Percentiles rank a stretch among this genome's conserved stretches.
Conservation (phyloP, 768 basidiomycete species). For the Mycena belliarum region DNA sequence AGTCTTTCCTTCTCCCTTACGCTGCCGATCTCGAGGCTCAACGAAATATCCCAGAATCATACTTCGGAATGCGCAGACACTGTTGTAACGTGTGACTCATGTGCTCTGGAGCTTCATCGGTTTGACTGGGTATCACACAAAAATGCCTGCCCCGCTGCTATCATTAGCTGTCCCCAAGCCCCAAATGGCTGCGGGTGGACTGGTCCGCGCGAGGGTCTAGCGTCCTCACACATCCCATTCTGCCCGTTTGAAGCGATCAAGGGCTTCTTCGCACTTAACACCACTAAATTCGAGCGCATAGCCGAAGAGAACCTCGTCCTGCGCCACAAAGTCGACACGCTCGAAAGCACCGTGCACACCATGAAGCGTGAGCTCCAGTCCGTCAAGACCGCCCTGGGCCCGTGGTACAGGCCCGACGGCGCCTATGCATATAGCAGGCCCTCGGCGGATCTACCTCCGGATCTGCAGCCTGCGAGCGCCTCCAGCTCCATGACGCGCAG, state of each 20-base stretch:
- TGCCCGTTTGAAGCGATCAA: slow-evolving; percentile 66
- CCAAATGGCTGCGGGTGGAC: slow-evolving; percentile 56
- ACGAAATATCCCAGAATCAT: slow-evolving; percentile 37
- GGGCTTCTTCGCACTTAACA: slow-evolving; percentile 54
- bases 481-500: slow-evolving; percentile 46
- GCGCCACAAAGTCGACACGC: slow-evolving; percentile 53
- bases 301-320: slow-evolving; percentile 67
- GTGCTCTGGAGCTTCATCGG: slow-evolving; percentile 37
- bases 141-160: slow-evolving; percentile 38
- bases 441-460: slow-evolving; percentile 26
- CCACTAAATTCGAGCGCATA: slow-evolving; percentile 41
- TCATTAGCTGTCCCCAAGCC: slow-evolving; percentile 47
- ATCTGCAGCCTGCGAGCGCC: slow-evolving; percentile 25
- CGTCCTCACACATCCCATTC: slow-evolving; percentile 36
- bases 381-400: slow-evolving; percentile 62
- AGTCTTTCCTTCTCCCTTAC: slow-evolving; percentile 17
- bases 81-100: slow-evolving; percentile 41
- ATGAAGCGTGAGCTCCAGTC: slow-evolving; percentile 58
- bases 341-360: slow-evolving; percentile 56
- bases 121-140: slow-evolving; percentile 36
- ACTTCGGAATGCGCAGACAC: slow-evolving; percentile 37
- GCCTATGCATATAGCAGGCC: slow-evolving; percentile 19
- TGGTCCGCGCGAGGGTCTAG: slow-evolving; percentile 41
- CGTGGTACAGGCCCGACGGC: slow-evolving; percentile 53
- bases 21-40: too few relatives aligned